Evolutionary conservation across 805 yeast genomes (phyloP), one percentile per base, ranked within the genome.

Genomic region (Kazachstania psychrophila): DNA sequence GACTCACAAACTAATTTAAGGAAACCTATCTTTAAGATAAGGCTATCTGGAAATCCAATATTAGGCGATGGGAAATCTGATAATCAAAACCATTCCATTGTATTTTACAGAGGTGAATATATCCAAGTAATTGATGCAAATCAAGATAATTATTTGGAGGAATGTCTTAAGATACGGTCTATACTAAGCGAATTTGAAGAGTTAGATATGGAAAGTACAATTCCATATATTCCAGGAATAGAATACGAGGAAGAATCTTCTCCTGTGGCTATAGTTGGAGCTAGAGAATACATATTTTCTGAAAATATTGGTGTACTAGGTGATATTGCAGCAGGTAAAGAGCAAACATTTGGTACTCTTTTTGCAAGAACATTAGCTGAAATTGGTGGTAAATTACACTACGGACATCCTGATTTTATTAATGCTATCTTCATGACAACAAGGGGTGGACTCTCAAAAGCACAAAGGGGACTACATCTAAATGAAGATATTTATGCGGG

Each of bases 401-500:
- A 88, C 60, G 97, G 97, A 2, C 96, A 88, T 63, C 97, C 97
- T 3, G 97, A 88, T 66, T 88, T 88, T 61, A 64, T 89, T 41
- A 87, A 89, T 63, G 94, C 77, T 5, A 77, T 82, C 9, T 88
- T 79, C 52, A 89, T 88, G 96, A 79, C 86, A 0, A 89, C 96
- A 3, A 70, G 97, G 62, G 96, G 97, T 27, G 97, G 97, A 11
- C 73, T 89, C 3, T 86, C 96, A 2, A 88, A 88, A 58, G 96
- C 95, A 2, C 97, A 88, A 60, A 85, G 79, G 56, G 94, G 96
- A 10, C 65, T 88, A 40, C 97, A 88, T 58, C 64, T 88, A 53
- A 88, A 88, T 64, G 96, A 88, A 57, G 97, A 88, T 66, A 89
- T 88, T 26, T 88, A 82, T 60, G 96, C 96, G 15, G 97, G 97